Conservation (phyloP, 208 protist species). For the Angomonas ambiguus region DNA sequence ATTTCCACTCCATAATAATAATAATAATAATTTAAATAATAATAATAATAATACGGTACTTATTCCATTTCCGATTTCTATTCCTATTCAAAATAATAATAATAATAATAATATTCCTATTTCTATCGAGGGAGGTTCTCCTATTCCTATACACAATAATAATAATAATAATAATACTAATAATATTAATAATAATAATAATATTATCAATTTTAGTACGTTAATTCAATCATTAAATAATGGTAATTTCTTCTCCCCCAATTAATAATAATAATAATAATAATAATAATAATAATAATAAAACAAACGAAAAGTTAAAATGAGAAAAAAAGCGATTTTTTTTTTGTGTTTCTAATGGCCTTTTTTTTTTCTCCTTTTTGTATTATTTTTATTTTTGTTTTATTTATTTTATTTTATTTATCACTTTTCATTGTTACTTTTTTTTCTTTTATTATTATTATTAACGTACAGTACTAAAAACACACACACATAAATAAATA, state of each 20-base stretch:
- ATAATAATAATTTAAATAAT: conserved; percentile 4
- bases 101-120: not conserved
- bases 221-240: not conserved
- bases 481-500: conserved; percentile 10
- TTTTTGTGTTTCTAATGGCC: not conserved
- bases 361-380: not conserved
- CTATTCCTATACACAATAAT: not conserved
- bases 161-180: conserved; percentile 5
- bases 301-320: not conserved
- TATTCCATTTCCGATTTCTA: no score
- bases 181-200: conserved; percentile 7
- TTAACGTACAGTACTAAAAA: not conserved
- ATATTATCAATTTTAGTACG: not conserved
- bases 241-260: not conserved
- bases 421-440: conserved; percentile 9
- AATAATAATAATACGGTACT: not conserved
- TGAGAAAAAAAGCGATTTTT: not conserved
- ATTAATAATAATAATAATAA: not conserved
- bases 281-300: conserved; percentile 2
- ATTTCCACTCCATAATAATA: not conserved
- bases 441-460: not conserved
- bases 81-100: not conserved
- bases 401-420: not conserved
- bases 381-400: not conserved
- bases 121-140: not conserved